Evolutionary conservation across 2,329 filamentous ascomycete species (phyloP).

Genomic region (Mariannaea elegans): DNA sequence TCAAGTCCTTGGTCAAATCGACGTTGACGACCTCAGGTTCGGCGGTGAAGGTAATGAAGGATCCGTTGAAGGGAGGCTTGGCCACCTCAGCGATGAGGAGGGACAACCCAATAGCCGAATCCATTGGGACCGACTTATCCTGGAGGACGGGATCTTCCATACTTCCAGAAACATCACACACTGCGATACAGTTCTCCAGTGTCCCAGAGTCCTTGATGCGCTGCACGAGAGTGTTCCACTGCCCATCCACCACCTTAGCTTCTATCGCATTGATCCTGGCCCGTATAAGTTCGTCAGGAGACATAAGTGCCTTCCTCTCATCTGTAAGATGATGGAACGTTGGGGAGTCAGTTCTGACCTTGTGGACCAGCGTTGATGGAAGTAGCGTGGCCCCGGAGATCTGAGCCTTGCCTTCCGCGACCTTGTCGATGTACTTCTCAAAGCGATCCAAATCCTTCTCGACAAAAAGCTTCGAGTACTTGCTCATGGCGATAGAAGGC

Average conservation of each 20-base stretch:
- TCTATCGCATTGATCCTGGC: slow-evolving; percentile 44
- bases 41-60: slow-evolving; percentile 63
- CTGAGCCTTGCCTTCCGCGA: slow-evolving; percentile 55
- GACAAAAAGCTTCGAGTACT: slow-evolving; percentile 58
- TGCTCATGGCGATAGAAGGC: slow-evolving; percentile 65
- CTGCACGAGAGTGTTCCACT: slow-evolving; percentile 67
- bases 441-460: slow-evolving; percentile 61
- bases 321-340: neutral
- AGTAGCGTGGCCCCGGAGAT: slow-evolving; percentile 66
- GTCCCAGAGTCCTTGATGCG: slow-evolving; percentile 64
- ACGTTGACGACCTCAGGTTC: slow-evolving; percentile 52
- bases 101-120: slow-evolving; percentile 64
- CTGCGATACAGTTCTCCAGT: slow-evolving; percentile 61
- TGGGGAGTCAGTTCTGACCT: neutral
- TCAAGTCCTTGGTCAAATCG: slow-evolving; percentile 49
- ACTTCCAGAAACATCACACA: slow-evolving; percentile 66
- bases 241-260: slow-evolving; percentile 53
- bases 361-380: slow-evolving; percentile 58
- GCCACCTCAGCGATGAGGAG: slow-evolving; percentile 64
- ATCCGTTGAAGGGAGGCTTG: slow-evolving; percentile 60
- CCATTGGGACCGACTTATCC: slow-evolving; percentile 59
- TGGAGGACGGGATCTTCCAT: slow-evolving; percentile 53
- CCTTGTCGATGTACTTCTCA: slow-evolving; percentile 56
- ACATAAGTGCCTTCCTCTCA: neutral
- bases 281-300: slow-evolving; percentile 32